phyloP scores from a whole-genome alignment of 2,329 filamentous ascomycete genomes.

The Aspergillus chevalieri region DNA sequence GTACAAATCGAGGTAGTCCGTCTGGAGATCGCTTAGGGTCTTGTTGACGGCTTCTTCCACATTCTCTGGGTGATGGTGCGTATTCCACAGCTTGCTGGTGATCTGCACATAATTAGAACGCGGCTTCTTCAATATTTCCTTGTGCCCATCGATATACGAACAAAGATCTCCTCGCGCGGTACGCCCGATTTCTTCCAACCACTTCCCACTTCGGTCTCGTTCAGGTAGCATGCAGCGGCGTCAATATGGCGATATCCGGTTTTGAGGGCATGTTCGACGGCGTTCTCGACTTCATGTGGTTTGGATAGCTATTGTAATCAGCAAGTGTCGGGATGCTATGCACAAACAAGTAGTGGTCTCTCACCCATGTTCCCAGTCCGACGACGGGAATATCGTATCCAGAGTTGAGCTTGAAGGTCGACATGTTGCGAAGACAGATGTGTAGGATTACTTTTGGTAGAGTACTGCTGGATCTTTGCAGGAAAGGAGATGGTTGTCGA shows the following conservation, averaged over 20 bases:
- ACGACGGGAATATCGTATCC: constrained; percentile 34
- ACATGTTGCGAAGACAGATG: too few species aligned
- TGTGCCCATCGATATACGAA: constrained; percentile 8
- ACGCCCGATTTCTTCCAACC: constrained; percentile 29
- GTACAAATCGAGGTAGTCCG: constrained; percentile 51
- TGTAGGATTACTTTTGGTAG: too few species aligned
- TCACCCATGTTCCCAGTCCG: constrained; percentile 38
- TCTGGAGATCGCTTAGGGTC: constrained; percentile 46
- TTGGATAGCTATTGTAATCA: constrained; percentile 21
- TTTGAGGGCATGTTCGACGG: constrained; percentile 42
- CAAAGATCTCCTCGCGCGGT: constrained; percentile 26
- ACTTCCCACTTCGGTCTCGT: constrained; percentile 27
- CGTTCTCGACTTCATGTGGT: constrained; percentile 42
- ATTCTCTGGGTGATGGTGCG: constrained; percentile 44
- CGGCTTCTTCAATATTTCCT: not conserved
- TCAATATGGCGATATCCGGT: constrained; percentile 38
- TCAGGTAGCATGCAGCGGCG: constrained; percentile 38
- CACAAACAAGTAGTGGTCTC: not conserved
- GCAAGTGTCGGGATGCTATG: not conserved
- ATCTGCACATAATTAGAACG: constrained; percentile 29
- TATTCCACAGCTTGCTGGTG: constrained; percentile 57
- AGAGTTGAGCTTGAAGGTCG: constrained; percentile 36
- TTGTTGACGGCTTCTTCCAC: constrained; percentile 46
- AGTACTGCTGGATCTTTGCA: not conserved
- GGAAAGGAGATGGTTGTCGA: not conserved